Conservation (phyloP, 2,329 filamentous ascomycete genomes). For the Pseudogymnoascus sp. region DNA sequence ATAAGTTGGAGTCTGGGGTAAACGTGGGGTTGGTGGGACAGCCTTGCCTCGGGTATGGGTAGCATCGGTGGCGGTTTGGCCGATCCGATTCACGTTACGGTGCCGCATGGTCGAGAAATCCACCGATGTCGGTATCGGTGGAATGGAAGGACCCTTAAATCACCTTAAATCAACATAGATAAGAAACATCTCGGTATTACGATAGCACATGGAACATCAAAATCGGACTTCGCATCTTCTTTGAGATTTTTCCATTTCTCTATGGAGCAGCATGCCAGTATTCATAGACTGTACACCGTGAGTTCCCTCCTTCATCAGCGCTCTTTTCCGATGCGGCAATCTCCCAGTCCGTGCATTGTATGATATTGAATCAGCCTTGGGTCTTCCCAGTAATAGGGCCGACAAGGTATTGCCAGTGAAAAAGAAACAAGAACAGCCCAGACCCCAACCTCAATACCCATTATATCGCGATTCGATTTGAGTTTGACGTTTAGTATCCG, state of each 20-base stretch:
- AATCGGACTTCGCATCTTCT: slow-evolving; percentile 20
- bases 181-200: slow-evolving; percentile 7
- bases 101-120: not conserved
- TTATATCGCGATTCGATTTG: slow-evolving; percentile 10
- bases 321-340: slow-evolving; percentile 24
- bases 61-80: not conserved
- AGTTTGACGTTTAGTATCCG: slow-evolving; percentile 65
- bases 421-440: slow-evolving; percentile 22
- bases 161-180: not conserved
- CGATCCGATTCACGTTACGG: not conserved
- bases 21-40: slow-evolving; percentile 2
- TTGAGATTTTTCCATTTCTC: slow-evolving; percentile 26
- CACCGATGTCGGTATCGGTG: not conserved
- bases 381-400: slow-evolving; percentile 22
- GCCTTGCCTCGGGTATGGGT: slow-evolving; percentile 8
- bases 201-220: slow-evolving; percentile 9
- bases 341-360: slow-evolving; percentile 24
- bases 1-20: slow-evolving; percentile 3
- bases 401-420: slow-evolving; percentile 29
- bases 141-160: not conserved
- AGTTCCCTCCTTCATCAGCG: slow-evolving; percentile 23
- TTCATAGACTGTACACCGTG: slow-evolving; percentile 26
- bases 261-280: slow-evolving; percentile 27
- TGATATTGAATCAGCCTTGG: slow-evolving; percentile 24
- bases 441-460: slow-evolving; percentile 15